Conservation (phyloP, 352 stramenopile genomes). For the Globisporangium camurandrum region DNA sequence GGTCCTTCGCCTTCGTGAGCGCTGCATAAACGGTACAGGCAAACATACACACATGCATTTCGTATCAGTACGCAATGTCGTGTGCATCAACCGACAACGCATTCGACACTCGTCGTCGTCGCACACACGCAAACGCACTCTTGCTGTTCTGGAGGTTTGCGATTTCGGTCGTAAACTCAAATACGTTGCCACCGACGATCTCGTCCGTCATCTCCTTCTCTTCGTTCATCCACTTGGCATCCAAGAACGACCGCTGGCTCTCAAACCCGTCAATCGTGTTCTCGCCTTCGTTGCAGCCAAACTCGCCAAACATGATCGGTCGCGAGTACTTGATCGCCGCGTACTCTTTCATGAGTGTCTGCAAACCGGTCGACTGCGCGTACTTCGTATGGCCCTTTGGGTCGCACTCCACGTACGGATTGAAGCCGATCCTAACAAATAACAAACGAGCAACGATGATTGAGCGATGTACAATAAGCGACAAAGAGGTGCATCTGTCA, state of each 20-base stretch:
- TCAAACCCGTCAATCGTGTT: constrained; percentile 49
- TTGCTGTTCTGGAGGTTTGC: constrained; percentile 25
- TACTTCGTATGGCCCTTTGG: constrained; percentile 30
- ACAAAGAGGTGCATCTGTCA: too few species aligned
- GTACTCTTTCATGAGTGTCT: constrained; percentile 44
- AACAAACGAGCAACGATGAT: too few species aligned
- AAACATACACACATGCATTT: too few species aligned
- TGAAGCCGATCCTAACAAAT: constrained; percentile 50
- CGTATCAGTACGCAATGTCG: too few species aligned
- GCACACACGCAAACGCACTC: too few species aligned
- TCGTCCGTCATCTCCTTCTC: constrained; percentile 62
- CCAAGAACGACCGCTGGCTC: constrained; percentile 39
- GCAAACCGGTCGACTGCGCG: constrained; percentile 26
- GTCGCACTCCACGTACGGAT: constrained; percentile 54
- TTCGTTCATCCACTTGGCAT: constrained; percentile 83
- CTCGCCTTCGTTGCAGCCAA: constrained; percentile 37
- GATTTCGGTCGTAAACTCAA: constrained; percentile 74
- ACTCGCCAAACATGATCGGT: constrained; percentile 52
- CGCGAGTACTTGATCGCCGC: constrained; percentile 24
- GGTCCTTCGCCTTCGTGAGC: constrained; percentile 25
- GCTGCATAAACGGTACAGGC: too few species aligned
- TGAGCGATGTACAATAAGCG: too few species aligned
- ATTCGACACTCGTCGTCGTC: too few species aligned
- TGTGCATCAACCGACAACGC: too few species aligned
- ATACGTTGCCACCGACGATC: constrained; percentile 72